phyloP scores from a whole-genome alignment of 345 rosid genomes.

The Arabidopsis thaliana region DNA sequence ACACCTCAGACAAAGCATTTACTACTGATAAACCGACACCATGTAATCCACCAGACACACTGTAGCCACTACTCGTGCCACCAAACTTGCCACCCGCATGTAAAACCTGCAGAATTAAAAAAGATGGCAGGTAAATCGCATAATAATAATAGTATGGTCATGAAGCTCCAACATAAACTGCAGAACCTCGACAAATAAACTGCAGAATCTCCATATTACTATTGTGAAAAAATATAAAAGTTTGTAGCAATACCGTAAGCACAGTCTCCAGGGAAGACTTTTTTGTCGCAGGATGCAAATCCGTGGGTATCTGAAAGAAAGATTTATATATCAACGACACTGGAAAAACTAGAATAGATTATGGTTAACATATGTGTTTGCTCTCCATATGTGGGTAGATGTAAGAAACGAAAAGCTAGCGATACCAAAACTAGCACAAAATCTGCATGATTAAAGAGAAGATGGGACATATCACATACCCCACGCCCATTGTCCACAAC shows the following conservation, averaged over 20 bases:
- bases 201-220: slow-evolving; percentile 21
- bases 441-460: slow-evolving; percentile 5
- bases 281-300: slow-evolving; percentile 89
- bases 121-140: slow-evolving; percentile 5
- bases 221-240: slow-evolving; percentile 20
- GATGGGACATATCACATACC: slow-evolving; percentile 57
- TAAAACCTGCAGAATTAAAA: slow-evolving; percentile 66
- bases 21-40: slow-evolving; percentile 99
- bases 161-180: slow-evolving; percentile 15
- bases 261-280: slow-evolving; percentile 98
- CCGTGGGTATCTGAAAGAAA: slow-evolving; percentile 89
- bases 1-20: slow-evolving; percentile 96
- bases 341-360: background rate
- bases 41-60: slow-evolving; percentile 95
- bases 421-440: background rate
- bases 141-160: background rate
- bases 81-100: slow-evolving; percentile 99
- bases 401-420: slow-evolving; percentile 5
- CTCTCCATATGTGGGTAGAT: slow-evolving; percentile 2
- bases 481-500: slow-evolving; percentile 95
- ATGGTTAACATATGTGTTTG: background rate
- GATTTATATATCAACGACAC: slow-evolving; percentile 24
- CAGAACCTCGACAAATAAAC: background rate
- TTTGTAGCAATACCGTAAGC: slow-evolving; percentile 70
- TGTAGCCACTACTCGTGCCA: slow-evolving; percentile 94